These are phyloP conservation scores for Oryza glaberrima DNA, from an alignment of 176 grass and related monocot species.

Conservation along the genomic window DNA sequence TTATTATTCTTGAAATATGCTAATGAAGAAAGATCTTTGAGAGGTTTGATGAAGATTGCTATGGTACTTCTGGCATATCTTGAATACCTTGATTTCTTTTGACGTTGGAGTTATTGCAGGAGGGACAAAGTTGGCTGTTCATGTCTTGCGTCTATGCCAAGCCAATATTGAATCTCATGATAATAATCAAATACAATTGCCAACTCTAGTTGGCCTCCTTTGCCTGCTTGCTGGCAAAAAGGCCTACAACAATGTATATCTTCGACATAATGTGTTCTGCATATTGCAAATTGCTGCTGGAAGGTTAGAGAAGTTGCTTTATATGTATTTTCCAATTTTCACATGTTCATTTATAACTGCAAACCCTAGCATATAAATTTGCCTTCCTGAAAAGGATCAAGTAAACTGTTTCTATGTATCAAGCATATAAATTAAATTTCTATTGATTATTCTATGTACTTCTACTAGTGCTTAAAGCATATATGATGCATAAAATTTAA, in stretches of 20 bases:
- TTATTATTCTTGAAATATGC: slow-evolving; percentile 88
- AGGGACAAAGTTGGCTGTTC: slow-evolving; percentile 71
- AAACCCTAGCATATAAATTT: background rate
- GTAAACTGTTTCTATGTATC: background rate
- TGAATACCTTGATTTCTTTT: slow-evolving; percentile 37
- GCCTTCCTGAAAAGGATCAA: slow-evolving; percentile 8
- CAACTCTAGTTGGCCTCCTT: slow-evolving; percentile 74
- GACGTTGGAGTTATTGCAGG: slow-evolving; percentile 64
- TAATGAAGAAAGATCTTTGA: slow-evolving; percentile 78
- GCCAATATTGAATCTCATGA: slow-evolving; percentile 50
- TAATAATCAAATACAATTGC: slow-evolving; percentile 60
- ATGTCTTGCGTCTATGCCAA: slow-evolving; percentile 89
- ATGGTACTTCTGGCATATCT: slow-evolving; percentile 30
- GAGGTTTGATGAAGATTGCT: slow-evolving; percentile 55
- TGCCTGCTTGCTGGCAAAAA: slow-evolving; percentile 72
- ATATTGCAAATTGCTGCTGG: slow-evolving; percentile 93
- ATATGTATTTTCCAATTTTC: slow-evolving; percentile 36
- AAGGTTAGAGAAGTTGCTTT: slow-evolving; percentile 66
- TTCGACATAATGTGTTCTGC: slow-evolving; percentile 95
- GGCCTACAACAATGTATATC: slow-evolving; percentile 84
- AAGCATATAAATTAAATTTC: background rate
- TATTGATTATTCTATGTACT: background rate
- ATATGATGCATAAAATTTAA: background rate
- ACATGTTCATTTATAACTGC: slow-evolving; percentile 27
- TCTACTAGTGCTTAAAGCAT: background rate